phyloP scores from a whole-genome alignment of 345 rosid genomes.

The Turnera subulata region DNA sequence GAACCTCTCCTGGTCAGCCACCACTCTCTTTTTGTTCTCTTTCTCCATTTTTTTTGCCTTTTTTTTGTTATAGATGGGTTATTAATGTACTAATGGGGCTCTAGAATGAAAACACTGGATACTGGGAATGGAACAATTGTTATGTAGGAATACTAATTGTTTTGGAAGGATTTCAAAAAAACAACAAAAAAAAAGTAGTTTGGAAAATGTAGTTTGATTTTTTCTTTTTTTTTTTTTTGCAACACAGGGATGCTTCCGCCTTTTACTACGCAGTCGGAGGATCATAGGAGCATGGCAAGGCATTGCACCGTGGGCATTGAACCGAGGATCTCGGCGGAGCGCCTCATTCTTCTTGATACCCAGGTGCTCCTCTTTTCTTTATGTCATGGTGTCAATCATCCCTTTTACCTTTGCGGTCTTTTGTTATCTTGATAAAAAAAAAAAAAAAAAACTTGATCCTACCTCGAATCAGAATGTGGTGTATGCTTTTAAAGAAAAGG shows the following conservation, averaged over 20 bases:
- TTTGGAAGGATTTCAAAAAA: no score
- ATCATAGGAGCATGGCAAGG: slow-evolving; percentile 55
- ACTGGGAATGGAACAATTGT: no score
- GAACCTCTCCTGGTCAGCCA: slow-evolving; percentile 56
- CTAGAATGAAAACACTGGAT: no score
- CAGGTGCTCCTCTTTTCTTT: slow-evolving; percentile 41
- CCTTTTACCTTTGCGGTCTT: no score
- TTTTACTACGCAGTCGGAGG: slow-evolving; percentile 58
- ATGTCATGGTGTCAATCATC: neutral
- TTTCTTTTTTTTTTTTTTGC: neutral
- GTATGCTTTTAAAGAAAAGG: no score
- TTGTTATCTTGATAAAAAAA: no score
- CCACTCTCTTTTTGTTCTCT: neutral
- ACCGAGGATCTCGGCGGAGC: slow-evolving; percentile 72
- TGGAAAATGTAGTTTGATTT: no score
- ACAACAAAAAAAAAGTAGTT: no score
- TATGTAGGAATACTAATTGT: no score
- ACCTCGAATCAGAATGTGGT: no score
- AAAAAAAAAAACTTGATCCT: no score
- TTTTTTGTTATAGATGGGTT: neutral
- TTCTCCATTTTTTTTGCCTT: neutral
- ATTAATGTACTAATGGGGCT: no score
- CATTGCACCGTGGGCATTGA: slow-evolving; percentile 76
- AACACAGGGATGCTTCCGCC: slow-evolving; percentile 76
- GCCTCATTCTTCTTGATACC: slow-evolving; percentile 74